phyloP scores from a whole-genome alignment of 2,329 filamentous ascomycete species.

The Penicillium sp. region DNA sequence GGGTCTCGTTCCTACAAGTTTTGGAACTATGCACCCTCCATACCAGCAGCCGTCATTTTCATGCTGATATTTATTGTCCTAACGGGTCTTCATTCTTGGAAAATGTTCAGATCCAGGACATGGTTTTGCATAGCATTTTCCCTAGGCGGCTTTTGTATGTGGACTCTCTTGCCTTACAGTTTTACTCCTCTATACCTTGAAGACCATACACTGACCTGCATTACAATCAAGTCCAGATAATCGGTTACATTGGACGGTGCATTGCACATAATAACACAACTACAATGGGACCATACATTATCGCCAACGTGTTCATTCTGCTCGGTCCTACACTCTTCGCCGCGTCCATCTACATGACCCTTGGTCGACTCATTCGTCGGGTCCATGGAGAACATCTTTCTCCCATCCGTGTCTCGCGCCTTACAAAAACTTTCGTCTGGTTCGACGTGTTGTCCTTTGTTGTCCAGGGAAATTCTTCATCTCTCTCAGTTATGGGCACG shows the following conservation, averaged over 20 bases:
- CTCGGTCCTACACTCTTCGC: conserved; percentile 45
- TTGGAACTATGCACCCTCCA: conserved; percentile 11
- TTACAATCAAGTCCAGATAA: conserved; percentile 29
- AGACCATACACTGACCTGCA: not conserved
- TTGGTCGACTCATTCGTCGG: conserved; percentile 40
- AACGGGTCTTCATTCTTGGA: conserved; percentile 11
- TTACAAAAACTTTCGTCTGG: conserved; percentile 43
- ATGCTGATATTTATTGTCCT: conserved; percentile 9
- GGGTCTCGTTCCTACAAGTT: conserved; percentile 7
- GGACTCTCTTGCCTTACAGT: not conserved
- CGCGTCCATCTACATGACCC: conserved; percentile 44
- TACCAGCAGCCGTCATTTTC: conserved; percentile 12
- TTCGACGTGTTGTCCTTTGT: conserved; percentile 44
- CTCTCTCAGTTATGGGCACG: conserved; percentile 17
- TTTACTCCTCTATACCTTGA: not conserved
- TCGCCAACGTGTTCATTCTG: conserved; percentile 41
- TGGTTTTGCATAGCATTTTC: conserved; percentile 14
- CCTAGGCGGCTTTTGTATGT: conserved; percentile 11
- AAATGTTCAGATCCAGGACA: conserved; percentile 6
- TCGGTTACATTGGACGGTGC: conserved; percentile 21
- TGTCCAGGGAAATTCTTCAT: conserved; percentile 31
- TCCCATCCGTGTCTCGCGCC: conserved; percentile 37
- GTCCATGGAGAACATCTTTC: conserved; percentile 36
- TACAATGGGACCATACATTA: conserved; percentile 28
- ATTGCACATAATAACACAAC: conserved; percentile 18